Base-by-base conservation (phyloP, 192 early-diverging fungal genomes). In the Entomortierella chlamydospora region DNA sequence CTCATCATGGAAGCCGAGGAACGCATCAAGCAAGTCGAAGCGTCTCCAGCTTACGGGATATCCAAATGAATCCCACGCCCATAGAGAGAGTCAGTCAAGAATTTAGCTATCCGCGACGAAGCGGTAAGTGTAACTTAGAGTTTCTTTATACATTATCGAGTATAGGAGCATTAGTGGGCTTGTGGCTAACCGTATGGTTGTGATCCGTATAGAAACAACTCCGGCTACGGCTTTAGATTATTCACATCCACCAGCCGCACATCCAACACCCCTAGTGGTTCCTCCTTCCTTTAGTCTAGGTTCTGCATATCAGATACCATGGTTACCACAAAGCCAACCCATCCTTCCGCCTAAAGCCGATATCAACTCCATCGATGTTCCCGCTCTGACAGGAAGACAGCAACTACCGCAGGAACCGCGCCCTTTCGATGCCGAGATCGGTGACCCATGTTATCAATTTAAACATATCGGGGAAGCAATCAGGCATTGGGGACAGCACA, bases 381-480 rank as follows among this genome's bases (percentile, higher is more conserved):
- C 77, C 18, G 78, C 71, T 12, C 50, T 87, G 45, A 81, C 81
- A 22, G 86, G 84, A 26, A 72, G 64, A 23, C 86, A 87, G 49
- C 80, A 76, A 57, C 49, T 70, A 34, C 86, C 86, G 4, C 47
- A 77, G 11, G 59, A 83, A 15, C 64, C 83, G 13, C 77, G 84
- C 10, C 53, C 56, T 2, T 41, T 85, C 2, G 68, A 81, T 51
- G 15, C 30, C 1, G 52, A 80, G 47, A 47, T 39, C 12, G 23
- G 31, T 28, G 70, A 70, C 29, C 69, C 81, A 5, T 82, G 90
- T 59, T 49, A 71, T 6, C 52, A 72, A 8, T 93, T 93, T 70
- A 57, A 69, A 9, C 91, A 83, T 43, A 74, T 95, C 70, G 87
- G 90, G 9, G 85, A 88, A 47, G 79, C 93, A 4, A 76, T 94